Conservation (phyloP, 2,329 filamentous ascomycete genomes). For the Stachybotrys chartarum region DNA sequence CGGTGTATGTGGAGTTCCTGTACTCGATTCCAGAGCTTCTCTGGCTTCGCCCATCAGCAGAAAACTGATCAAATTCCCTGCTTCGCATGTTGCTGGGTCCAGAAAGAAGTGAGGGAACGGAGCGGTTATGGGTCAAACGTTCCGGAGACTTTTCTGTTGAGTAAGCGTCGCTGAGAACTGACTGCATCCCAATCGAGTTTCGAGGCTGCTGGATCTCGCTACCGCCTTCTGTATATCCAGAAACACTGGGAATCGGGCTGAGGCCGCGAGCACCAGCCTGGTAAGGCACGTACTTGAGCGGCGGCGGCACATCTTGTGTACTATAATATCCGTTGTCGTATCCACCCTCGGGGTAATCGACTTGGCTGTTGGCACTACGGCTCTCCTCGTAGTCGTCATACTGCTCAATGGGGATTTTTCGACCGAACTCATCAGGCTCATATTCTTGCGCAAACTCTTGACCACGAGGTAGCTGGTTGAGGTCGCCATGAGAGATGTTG, state of each 20-base stretch:
- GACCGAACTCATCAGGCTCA: conserved; percentile 38
- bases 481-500: conserved; percentile 53
- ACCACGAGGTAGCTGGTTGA: conserved; percentile 44
- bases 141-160: conserved; percentile 53
- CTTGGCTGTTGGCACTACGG: conserved; percentile 18
- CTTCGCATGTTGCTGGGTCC: conserved; percentile 34
- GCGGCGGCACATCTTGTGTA: conserved; percentile 56
- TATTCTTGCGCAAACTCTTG: conserved; percentile 39
- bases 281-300: conserved; percentile 60
- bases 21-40: conserved; percentile 51
- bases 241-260: conserved; percentile 89
- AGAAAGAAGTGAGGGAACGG: conserved; percentile 24
- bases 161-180: conserved; percentile 40
- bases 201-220: conserved; percentile 50
- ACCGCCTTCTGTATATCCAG: conserved; percentile 70
- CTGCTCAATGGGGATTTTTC: conserved; percentile 32
- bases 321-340: conserved; percentile 44
- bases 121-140: conserved; percentile 24
- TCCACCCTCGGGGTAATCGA: conserved; percentile 32
- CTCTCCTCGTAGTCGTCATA: conserved; percentile 34
- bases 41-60: conserved; percentile 40
- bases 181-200: conserved; percentile 47
- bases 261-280: conserved; percentile 63
- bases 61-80: conserved; percentile 47
- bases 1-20: conserved; percentile 40